phyloP scores from a whole-genome alignment of 1,284 basidiomycete species.

The Cutaneotrichosporon cavernicola region DNA sequence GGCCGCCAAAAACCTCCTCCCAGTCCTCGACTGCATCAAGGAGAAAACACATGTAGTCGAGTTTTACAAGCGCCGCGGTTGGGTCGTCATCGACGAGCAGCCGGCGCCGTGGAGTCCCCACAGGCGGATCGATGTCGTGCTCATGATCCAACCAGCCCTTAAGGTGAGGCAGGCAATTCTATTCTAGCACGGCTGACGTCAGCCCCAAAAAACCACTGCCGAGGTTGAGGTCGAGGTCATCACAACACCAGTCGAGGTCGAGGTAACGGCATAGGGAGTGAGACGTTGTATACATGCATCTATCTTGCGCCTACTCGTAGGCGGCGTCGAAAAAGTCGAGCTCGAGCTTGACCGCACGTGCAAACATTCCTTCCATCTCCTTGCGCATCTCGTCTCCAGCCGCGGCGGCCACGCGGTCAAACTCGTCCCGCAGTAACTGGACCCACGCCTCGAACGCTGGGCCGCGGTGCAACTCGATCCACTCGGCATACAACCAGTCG shows the following conservation, averaged over 20 bases:
- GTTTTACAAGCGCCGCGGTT: not conserved
- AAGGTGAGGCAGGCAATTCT: too few species aligned
- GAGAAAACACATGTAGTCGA: not conserved
- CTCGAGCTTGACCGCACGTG: slow-evolving; percentile 19
- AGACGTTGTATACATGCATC: not conserved
- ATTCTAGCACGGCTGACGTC: not conserved
- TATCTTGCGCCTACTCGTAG: slow-evolving; percentile 8
- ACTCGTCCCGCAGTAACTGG: slow-evolving; percentile 17
- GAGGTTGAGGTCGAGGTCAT: not conserved
- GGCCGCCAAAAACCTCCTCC: not conserved
- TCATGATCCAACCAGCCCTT: not conserved
- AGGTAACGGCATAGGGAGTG: not conserved
- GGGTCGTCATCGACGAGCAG: not conserved
- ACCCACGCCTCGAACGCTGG: slow-evolving; percentile 21
- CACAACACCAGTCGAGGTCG: not conserved
- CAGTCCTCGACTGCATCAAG: not conserved
- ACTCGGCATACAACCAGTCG: slow-evolving; percentile 23
- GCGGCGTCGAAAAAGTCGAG: slow-evolving; percentile 22
- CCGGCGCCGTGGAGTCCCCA: not conserved
- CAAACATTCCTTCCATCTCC: slow-evolving; percentile 17
- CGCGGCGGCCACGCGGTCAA: slow-evolving; percentile 16
- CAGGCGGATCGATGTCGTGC: not conserved
- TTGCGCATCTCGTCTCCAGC: slow-evolving; percentile 5
- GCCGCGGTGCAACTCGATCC: slow-evolving; percentile 30
- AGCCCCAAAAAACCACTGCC: not conserved